Percentiles rank a stretch among this genome's conserved stretches.
phyloP scores from a whole-genome alignment of 768 basidiomycete species.

The Chalciporus chontae region DNA sequence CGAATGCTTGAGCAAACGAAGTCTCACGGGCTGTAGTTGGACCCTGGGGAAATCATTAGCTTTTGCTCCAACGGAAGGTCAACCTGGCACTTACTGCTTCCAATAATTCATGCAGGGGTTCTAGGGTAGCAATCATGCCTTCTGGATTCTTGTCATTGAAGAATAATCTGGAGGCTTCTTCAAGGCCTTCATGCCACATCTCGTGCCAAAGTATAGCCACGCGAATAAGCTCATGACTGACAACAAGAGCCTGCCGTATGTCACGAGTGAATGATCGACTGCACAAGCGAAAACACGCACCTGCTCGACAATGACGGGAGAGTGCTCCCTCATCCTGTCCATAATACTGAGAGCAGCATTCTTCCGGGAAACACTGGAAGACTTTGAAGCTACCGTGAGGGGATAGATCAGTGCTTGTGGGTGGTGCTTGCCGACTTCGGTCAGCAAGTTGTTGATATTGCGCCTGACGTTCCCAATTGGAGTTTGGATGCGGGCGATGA shows the following conservation, averaged over 20 bases:
- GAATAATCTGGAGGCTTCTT: slow-evolving; percentile 94
- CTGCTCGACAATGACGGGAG: slow-evolving; percentile 82
- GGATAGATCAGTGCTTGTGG: slow-evolving; percentile 97
- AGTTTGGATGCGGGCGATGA: slow-evolving; percentile 97
- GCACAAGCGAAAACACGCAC: slow-evolving; percentile 34
- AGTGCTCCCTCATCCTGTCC: slow-evolving; percentile 92
- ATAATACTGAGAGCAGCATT: slow-evolving; percentile 85
- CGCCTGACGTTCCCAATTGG: slow-evolving; percentile 82
- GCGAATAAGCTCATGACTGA: slow-evolving; percentile 92
- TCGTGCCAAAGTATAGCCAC: slow-evolving; percentile 99
- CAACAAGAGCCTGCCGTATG: slow-evolving; percentile 62
- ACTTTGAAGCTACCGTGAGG: slow-evolving; percentile 94
- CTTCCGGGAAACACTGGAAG: slow-evolving; percentile 77
- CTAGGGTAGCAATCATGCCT: slow-evolving; percentile 92
- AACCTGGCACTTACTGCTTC: slow-evolving; percentile 59
- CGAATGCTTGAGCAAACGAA: slow-evolving; percentile 92
- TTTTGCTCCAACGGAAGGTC: background rate
- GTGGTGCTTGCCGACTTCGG: slow-evolving; percentile 92
- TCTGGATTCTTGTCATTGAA: slow-evolving; percentile 97
- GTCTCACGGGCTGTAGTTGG: slow-evolving; percentile 93
- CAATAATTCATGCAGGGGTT: slow-evolving; percentile 89
- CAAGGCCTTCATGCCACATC: slow-evolving; percentile 96
- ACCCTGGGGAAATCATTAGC: slow-evolving; percentile 49
- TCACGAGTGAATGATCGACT: background rate
- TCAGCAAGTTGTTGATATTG: slow-evolving; percentile 84